phyloP scores from a whole-genome alignment of 2,329 filamentous ascomycete species.

The Penicillium sp. region DNA sequence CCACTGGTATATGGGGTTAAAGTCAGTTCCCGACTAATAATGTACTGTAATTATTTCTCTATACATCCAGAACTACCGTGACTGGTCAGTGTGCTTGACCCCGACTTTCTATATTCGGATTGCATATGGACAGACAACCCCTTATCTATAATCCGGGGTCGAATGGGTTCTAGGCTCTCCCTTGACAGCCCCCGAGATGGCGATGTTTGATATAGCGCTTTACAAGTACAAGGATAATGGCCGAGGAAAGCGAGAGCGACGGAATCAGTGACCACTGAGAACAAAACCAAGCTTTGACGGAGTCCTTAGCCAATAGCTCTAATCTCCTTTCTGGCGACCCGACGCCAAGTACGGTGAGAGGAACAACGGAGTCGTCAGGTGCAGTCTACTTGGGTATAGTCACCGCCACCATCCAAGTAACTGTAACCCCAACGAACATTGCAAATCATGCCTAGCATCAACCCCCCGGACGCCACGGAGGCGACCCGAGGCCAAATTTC shows the following conservation, averaged over 20 bases:
- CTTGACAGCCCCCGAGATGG: not conserved
- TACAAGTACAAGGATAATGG: not conserved
- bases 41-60: not conserved
- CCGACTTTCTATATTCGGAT: not conserved
- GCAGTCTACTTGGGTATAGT: not conserved
- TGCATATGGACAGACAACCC: not conserved
- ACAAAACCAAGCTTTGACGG: not conserved
- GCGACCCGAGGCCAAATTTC: not conserved
- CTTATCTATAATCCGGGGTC: not conserved
- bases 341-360: slow-evolving; percentile 3
- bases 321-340: not conserved
- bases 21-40: not conserved
- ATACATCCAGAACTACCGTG: not conserved
- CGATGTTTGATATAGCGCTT: not conserved
- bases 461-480: not conserved
- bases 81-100: not conserved
- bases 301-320: not conserved
- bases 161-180: not conserved
- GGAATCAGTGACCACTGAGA: not conserved
- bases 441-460: not conserved
- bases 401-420: not conserved
- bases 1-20: not conserved
- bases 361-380: not conserved
- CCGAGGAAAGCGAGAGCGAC: not conserved
- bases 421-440: not conserved